phyloP scores from a whole-genome alignment of 225 moss, liverwort and hornwort genomes.

The Asterella californica region DNA sequence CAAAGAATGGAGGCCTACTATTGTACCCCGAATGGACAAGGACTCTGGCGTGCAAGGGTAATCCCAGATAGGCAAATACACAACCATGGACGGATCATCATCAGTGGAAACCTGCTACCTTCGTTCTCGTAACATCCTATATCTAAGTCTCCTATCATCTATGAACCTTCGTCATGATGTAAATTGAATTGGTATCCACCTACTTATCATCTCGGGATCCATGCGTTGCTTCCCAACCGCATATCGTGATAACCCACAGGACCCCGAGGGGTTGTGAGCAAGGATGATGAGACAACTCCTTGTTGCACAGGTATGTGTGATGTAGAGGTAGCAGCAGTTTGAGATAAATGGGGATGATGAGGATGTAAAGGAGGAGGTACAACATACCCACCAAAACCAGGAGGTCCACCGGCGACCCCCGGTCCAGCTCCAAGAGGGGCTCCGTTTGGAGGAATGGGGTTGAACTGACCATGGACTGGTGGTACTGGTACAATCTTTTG shows the following conservation, averaged over 20 bases:
- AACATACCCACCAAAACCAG: conserved; percentile 89
- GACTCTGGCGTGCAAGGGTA: conserved; percentile 22
- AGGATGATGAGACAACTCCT: conserved; percentile 72
- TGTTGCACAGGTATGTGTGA: conserved; percentile 71
- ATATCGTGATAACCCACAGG: conserved; percentile 83
- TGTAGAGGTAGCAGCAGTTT: conserved; percentile 68
- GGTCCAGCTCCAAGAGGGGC: conserved; percentile 58
- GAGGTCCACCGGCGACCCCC: conserved; percentile 72
- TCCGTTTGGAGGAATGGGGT: conserved; percentile 63
- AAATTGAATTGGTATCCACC: neutral
- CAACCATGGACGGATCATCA: conserved; percentile 16
- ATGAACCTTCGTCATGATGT: neutral
- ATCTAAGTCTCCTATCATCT: conserved; percentile 9
- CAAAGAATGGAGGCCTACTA: conserved; percentile 42
- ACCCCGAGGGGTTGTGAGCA: conserved; percentile 80
- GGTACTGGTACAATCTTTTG: conserved; percentile 76
- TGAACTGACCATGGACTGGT: conserved; percentile 75
- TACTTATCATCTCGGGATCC: conserved; percentile 71
- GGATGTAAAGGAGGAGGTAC: conserved; percentile 74
- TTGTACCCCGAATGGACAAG: conserved; percentile 33
- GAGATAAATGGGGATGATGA: conserved; percentile 80
- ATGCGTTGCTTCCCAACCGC: conserved; percentile 61
- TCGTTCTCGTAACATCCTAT: conserved; percentile 12
- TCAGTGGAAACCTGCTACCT: conserved; percentile 19
- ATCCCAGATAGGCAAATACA: neutral